A percentile compares a stretch with the other conserved stretches of the same genome.
These are phyloP conservation scores for Sergeia podlipaevii DNA, from an alignment of 208 protist species.

Conservation along the genomic window DNA sequence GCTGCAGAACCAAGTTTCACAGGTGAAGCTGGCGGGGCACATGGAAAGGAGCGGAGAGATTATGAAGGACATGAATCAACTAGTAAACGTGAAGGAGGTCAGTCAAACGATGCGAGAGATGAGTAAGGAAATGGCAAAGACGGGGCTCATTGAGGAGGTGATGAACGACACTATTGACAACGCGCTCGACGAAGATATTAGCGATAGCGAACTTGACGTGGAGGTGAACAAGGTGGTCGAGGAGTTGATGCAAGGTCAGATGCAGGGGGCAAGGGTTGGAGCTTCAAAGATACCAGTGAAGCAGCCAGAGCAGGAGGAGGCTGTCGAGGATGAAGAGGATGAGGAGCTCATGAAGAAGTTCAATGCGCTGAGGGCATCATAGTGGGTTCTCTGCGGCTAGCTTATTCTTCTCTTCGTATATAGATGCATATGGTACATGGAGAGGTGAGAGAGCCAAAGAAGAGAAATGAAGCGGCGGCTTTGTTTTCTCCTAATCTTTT, in stretches of 20 bases:
- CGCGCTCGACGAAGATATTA: slow-evolving; percentile 79
- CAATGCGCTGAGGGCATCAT: slow-evolving; percentile 40
- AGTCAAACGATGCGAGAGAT: slow-evolving; percentile 72
- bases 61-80: slow-evolving; percentile 86
- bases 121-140: slow-evolving; percentile 86
- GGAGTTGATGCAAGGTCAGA: slow-evolving; percentile 72
- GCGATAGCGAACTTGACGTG: slow-evolving; percentile 82
- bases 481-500: too few relatives aligned
- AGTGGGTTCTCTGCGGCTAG: too few relatives aligned
- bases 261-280: slow-evolving; percentile 62
- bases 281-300: slow-evolving; percentile 36
- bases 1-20: slow-evolving; percentile 76
- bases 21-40: slow-evolving; percentile 72
- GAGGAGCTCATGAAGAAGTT: slow-evolving; percentile 52
- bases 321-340: slow-evolving; percentile 28
- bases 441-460: too few relatives aligned
- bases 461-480: too few relatives aligned
- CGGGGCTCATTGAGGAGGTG: slow-evolving; percentile 90
- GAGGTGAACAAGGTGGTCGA: slow-evolving; percentile 88
- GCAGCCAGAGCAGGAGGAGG: slow-evolving; percentile 26
- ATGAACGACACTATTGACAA: slow-evolving; percentile 86
- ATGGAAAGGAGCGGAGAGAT: slow-evolving; percentile 71
- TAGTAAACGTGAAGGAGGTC: slow-evolving; percentile 80
- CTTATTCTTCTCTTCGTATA: too few relatives aligned
- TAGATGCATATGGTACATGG: too few relatives aligned